phyloP scores from a whole-genome alignment of 805 yeast genomes.

The Candida endomychidarum region DNA sequence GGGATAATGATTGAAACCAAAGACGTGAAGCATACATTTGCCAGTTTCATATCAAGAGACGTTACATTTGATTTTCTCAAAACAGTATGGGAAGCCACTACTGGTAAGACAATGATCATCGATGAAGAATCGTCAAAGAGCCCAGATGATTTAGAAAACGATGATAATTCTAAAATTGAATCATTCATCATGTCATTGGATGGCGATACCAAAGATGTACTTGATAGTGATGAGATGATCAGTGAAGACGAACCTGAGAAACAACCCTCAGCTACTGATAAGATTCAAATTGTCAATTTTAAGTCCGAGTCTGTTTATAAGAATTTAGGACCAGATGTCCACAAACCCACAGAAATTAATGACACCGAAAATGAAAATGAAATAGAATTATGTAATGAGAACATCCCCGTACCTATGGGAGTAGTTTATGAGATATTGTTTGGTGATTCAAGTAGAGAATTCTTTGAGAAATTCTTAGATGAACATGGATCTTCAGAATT shows the following conservation, averaged over 20 bases:
- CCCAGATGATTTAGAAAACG: slow-evolving; percentile 14
- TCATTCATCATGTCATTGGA: slow-evolving; percentile 42
- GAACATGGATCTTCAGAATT: slow-evolving; percentile 49
- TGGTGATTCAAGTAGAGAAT: slow-evolving; percentile 52
- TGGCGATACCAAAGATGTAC: slow-evolving; percentile 23
- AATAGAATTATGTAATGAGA: slow-evolving; percentile 49
- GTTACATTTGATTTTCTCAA: slow-evolving; percentile 68
- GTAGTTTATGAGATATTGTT: slow-evolving; percentile 67
- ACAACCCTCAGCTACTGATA: background rate
- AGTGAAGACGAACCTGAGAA: slow-evolving; percentile 7
- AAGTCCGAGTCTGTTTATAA: slow-evolving; percentile 39
- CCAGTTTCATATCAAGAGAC: slow-evolving; percentile 84
- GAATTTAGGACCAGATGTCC: slow-evolving; percentile 66
- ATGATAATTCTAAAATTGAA: slow-evolving; percentile 17
- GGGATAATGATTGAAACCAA: slow-evolving; percentile 74
- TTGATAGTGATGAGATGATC: slow-evolving; percentile 3
- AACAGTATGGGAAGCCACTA: slow-evolving; percentile 61
- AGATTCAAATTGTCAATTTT: slow-evolving; percentile 28
- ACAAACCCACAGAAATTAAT: slow-evolving; percentile 52
- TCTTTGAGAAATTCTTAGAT: slow-evolving; percentile 38
- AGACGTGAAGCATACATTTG: slow-evolving; percentile 70
- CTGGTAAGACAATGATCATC: slow-evolving; percentile 19
- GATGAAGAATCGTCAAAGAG: slow-evolving; percentile 17
- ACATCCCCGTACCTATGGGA: slow-evolving; percentile 73
- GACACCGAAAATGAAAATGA: slow-evolving; percentile 26